A percentile compares a stretch with the other conserved stretches of the same genome.
phyloP scores from a whole-genome alignment of 148 eudicot genomes.

The Vaccinium macrocarpon region DNA sequence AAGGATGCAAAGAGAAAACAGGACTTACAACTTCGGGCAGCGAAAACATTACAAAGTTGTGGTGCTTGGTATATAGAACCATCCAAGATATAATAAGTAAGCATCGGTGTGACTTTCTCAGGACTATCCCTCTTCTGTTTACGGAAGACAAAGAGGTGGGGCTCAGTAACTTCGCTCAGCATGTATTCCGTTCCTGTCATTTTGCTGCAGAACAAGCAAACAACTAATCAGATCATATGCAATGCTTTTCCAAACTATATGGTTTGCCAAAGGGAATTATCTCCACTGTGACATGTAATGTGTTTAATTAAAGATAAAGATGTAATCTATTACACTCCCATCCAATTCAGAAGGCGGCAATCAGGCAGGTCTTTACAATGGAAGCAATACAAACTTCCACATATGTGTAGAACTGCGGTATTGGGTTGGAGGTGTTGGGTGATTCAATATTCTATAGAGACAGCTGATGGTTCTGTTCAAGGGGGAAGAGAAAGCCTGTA shows the following conservation, averaged over 20 bases:
- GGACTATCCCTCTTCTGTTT: slow-evolving; percentile 94
- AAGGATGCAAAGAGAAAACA: background rate
- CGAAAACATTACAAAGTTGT: slow-evolving; percentile 80
- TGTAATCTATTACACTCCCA: no score
- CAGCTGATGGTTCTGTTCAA: background rate
- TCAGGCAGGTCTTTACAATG: background rate
- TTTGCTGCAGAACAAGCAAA: slow-evolving; percentile 42
- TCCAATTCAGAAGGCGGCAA: background rate
- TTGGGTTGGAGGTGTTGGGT: background rate
- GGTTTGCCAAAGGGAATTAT: no score
- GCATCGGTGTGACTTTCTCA: slow-evolving; percentile 85
- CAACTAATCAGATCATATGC: slow-evolving; percentile 14
- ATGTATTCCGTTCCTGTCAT: slow-evolving; percentile 79
- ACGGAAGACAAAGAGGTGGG: slow-evolving; percentile 80
- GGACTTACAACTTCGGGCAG: slow-evolving; percentile 76
- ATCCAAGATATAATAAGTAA: slow-evolving; percentile 85
- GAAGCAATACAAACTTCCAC: background rate
- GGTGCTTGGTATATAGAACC: slow-evolving; percentile 99
- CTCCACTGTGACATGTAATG: no score
- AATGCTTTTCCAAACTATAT: background rate
- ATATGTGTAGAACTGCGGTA: background rate
- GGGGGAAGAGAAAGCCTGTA: background rate
- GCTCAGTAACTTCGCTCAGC: slow-evolving; percentile 81
- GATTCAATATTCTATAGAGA: background rate
- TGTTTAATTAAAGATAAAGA: no score